Conservation (phyloP, 176 grass and related monocot genomes). For the Triticum timopheevii region DNA sequence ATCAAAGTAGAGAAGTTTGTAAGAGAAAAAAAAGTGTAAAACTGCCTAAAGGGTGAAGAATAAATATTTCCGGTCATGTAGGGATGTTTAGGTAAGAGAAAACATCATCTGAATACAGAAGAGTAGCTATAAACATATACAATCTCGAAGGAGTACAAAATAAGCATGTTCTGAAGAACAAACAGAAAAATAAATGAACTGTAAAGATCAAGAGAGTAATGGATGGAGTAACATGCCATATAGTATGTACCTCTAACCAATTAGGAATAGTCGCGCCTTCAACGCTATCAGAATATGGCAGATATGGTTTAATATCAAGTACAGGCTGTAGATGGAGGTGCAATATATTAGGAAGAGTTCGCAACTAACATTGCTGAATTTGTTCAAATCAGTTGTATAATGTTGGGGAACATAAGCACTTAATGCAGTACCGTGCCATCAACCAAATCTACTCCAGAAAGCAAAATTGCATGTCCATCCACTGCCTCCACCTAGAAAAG, state of each 20-base stretch:
- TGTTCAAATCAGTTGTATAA: not conserved
- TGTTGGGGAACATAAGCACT: constrained; percentile 9
- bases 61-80: not conserved
- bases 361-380: constrained; percentile 26
- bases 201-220: not conserved
- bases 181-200: not conserved
- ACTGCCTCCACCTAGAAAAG: constrained; percentile 74
- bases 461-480: constrained; percentile 68
- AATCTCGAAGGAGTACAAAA: not conserved
- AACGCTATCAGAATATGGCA: constrained; percentile 84
- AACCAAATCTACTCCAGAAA: constrained; percentile 98
- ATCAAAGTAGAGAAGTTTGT: not conserved
- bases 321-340: constrained; percentile 71
- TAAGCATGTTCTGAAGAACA: not conserved
- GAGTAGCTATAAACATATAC: not conserved
- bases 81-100: not conserved
- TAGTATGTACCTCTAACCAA: constrained; percentile 70
- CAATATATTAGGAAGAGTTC: constrained; percentile 41
- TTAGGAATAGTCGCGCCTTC: constrained; percentile 52
- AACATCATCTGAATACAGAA: not conserved
- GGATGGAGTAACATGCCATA: not conserved
- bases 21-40: not conserved
- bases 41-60: not conserved
- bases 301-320: constrained; percentile 97
- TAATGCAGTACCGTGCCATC: constrained; percentile 66